Evolutionary conservation across 2,329 filamentous ascomycete species (phyloP).

Genomic region (Ceratocystis cubensis): DNA sequence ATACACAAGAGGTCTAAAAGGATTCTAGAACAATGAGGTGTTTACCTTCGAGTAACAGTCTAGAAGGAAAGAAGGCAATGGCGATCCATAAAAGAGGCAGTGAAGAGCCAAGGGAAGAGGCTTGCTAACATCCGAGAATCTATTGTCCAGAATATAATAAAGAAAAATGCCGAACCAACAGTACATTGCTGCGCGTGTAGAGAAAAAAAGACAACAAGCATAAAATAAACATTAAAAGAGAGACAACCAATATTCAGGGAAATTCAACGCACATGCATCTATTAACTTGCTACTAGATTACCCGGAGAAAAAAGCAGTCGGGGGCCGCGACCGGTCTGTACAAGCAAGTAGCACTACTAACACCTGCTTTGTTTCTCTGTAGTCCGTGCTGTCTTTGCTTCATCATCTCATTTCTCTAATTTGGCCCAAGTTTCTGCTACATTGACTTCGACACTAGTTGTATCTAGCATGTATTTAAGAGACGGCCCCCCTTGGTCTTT

Average conservation of each 20-base stretch:
- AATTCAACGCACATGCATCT: background rate
- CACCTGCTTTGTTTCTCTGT: background rate
- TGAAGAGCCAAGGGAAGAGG: background rate
- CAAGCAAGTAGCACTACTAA: background rate
- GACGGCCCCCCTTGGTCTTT: background rate
- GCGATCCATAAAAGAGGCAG: background rate
- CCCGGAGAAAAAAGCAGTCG: background rate
- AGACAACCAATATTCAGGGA: background rate
- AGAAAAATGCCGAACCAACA: no score
- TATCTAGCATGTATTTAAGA: background rate
- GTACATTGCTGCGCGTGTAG: no score
- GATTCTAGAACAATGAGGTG: background rate
- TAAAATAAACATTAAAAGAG: background rate
- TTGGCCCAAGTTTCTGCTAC: background rate
- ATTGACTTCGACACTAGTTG: background rate
- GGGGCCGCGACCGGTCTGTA: background rate
- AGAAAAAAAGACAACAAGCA: background rate
- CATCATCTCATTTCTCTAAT: background rate
- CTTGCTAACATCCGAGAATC: no score
- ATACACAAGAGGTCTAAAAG: background rate
- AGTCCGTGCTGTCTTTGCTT: conserved; percentile 1
- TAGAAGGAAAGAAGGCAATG: background rate
- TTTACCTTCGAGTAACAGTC: background rate
- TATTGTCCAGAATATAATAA: no score
- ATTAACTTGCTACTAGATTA: background rate